A percentile compares a stretch with the other conserved stretches of the same genome.
Conservation (phyloP, 768 basidiomycete genomes). For the Lentinula sp. region DNA sequence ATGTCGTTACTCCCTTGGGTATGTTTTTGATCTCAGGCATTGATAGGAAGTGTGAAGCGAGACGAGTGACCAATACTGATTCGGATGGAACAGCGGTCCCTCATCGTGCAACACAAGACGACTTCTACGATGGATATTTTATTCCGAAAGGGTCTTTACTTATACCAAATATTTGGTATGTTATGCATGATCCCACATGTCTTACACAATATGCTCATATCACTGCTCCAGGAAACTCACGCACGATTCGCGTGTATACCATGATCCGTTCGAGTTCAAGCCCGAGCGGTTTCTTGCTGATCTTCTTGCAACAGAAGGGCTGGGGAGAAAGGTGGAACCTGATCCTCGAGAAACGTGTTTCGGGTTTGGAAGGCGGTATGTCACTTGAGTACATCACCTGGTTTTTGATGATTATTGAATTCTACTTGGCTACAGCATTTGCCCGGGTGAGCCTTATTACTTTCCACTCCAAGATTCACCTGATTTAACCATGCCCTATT, state of each 20-base stretch:
- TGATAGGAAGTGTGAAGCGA: neutral
- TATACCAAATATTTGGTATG: conserved; percentile 46
- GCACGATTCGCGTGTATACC: conserved; percentile 49
- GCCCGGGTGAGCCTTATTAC: conserved; percentile 33
- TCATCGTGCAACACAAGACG: conserved; percentile 54
- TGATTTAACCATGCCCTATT: conserved; percentile 9
- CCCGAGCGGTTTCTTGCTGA: conserved; percentile 51
- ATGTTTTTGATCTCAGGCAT: conserved; percentile 5
- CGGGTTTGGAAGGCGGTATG: conserved; percentile 65
- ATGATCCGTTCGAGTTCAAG: conserved; percentile 47
- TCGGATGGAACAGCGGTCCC: conserved; percentile 33
- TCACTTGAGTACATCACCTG: neutral
- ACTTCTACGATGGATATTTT: conserved; percentile 54
- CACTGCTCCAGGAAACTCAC: conserved; percentile 36
- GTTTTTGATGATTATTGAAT: neutral
- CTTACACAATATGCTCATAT: conserved; percentile 6
- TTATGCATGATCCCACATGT: neutral
- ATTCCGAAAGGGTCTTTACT: conserved; percentile 55
- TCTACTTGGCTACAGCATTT: conserved; percentile 21
- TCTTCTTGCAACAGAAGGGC: conserved; percentile 20
- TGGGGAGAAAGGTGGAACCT: conserved; percentile 32
- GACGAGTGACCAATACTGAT: conserved; percentile 2
- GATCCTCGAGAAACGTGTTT: conserved; percentile 61
- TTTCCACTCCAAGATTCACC: neutral
- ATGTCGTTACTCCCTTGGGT: conserved; percentile 41